Base-by-base conservation (phyloP, 2,329 filamentous ascomycete genomes). In the Daldinia sp. region DNA sequence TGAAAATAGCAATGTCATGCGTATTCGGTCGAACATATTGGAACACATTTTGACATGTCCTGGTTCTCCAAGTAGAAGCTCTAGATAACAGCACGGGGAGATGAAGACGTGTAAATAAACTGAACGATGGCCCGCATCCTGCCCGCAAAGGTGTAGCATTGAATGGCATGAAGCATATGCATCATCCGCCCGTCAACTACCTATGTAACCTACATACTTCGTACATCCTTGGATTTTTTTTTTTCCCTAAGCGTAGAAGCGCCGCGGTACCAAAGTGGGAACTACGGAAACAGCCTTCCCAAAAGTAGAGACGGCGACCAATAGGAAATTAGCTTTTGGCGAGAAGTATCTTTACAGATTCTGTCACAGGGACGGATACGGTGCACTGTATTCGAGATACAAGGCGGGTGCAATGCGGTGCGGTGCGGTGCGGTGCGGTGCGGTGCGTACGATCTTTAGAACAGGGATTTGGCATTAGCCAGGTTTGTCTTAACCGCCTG, bases 11-110 rank as follows among this genome's bases (percentile, higher is more conserved):
- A 63, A 63, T 51, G 67, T 42, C 42, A 61, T 71, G 63, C 58
- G 56, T 62, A 64, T 62, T 63, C 58, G 44, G 58, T 71, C 67
- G 69, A 71, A 69, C 63, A 67, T 23, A 60, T 50, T 35, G 51
- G 59, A 67, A 67, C 68, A 58, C 26, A 64, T 6, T 62, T 71
- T 35, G 55, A 37, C 39, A 44, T 48, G 41, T 61, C 13, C 37
- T 63, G 68, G 68, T 59, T 68, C 42, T 63, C 59, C 68, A 65
- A 63, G 59, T 60, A 68, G 56, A 60, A 64, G 53, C 23, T 50
- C 48, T 37, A 55, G 60, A 63, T 65, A 42, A 28, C 18, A 48
- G 42, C 56, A 60, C 57, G 50, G 37, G 57, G 33, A 60, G 44
- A 23, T 5, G 44, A 46, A 54, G 30, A 26, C 51, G 33, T 42